Evolutionary conservation across 208 protist species (phyloP), one percentile per base, ranked within the genome.

Genomic region (Wallacemonas sp.): DNA sequence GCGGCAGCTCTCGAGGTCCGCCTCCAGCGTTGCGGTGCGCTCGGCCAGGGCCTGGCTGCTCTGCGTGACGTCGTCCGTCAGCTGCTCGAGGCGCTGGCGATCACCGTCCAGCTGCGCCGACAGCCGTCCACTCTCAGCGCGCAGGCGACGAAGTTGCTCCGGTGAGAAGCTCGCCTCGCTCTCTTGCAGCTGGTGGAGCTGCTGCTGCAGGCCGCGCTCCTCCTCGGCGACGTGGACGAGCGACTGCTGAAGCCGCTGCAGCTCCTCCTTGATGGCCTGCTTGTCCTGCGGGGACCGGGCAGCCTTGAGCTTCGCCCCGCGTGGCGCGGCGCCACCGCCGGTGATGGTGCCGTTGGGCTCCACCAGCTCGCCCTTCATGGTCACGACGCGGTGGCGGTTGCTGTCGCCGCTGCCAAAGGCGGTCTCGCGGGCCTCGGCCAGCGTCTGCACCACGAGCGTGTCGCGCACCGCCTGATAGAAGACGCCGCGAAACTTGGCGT

Each of bases 341-440:
- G 96, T 98, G 93, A 99, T 99, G 32, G 98, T 94, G 66, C 99
- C 99, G 32, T 76, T 88, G 1, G 84, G 80, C 69, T 99, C 99
- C 38, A 99, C 98, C 17, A 99, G 60, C 65, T 98, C 83, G 1
- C 99, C 99, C 46, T 93, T 94, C 0, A 98, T 70, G 17, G 98
- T 99, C 2, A 99, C 98, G 0, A 99, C 98, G 54, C 98, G 96
- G 69, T 86, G 80, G 23, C 93, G 87, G 66, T 80, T 72, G n/a
- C 49, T 17, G 26, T 39, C 57, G 32, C 68, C 68, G 12, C 57
- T 39, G 19, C 85, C 81, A 47, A 97, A 97, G 38, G 95, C 94
- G 23, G 89, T 84, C 46, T 89, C 76, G 5, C 93, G 87, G 11
- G 97, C 98, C 62, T 95, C 78, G 0, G 93, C 70, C 5, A 99